Evolutionary conservation across 208 protist species (phyloP), one percentile per base, ranked within the genome.

Genomic region (Leishmania mexicana): DNA sequence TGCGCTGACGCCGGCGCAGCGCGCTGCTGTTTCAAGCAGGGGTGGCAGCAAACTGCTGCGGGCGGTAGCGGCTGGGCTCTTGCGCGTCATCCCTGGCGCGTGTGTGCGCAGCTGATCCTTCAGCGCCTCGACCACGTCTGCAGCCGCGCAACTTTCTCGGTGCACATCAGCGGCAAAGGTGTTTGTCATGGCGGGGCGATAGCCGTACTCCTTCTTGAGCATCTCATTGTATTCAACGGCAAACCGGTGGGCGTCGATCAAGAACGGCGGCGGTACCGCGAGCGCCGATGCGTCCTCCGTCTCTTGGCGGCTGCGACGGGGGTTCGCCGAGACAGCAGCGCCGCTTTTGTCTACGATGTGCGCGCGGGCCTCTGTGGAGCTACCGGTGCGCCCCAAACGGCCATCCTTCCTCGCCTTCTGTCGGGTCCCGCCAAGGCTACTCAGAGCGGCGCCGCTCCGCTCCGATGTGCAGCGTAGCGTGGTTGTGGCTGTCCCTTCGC

Each of bases 221-320:
- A 84, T 82, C 75, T 90, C 85, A 81, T 97, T 96, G 86, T 96
- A 91, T 51, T 90, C 81, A 17, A 83, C 79, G n/a, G 92, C 90
- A 60, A 98, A 98, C 38, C 53, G 81, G 31, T 92, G 82, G 0
- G 93, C 90, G 78, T 98, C 93, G 81, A 98, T 96, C 81, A 95
- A 81, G 78, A 91, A 94, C 7, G 82, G 80, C 75, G 83, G 82
- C 47, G 76, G 65, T 2, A 24, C 21, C n/a, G 60, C 42, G 45
- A 62, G 62, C 45, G 45, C 2, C 13, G 42, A 28, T 13, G 80
- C 53, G 75, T 72, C 38, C 13, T 40, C 21, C 2, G 71, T 49
- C 11, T 73, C 40, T 42, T 60, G 45, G 60, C 53, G 79, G 40
- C 5, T 15, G 47, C 40, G 21, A 17, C 54, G 19, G 58, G 42